Evolutionary conservation across 2,329 filamentous ascomycete species (phyloP).

Genomic region (Drechslera avenae): DNA sequence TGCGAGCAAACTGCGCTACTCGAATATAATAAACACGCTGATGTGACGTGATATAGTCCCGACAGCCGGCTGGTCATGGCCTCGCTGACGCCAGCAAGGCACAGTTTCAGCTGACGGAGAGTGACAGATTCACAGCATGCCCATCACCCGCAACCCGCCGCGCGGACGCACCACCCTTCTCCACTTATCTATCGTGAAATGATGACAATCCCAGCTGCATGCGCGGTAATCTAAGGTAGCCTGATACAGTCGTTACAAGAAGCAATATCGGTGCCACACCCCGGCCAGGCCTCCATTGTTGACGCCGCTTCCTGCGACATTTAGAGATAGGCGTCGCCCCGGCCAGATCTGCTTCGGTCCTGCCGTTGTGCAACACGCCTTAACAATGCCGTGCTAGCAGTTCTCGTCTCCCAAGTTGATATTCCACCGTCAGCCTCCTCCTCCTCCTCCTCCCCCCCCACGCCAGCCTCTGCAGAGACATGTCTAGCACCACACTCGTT

Average conservation of each 20-base stretch:
- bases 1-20: too few species aligned
- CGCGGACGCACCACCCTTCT: not conserved
- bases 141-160: not conserved
- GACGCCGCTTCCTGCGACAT: slow-evolving; percentile 21
- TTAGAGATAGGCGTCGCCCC: slow-evolving; percentile 21
- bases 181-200: slow-evolving; percentile 11
- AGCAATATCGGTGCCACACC: slow-evolving; percentile 20
- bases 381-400: not conserved
- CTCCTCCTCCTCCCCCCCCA: too few species aligned
- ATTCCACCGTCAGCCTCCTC: slow-evolving; percentile 3
- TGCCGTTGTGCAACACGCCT: slow-evolving; percentile 8
- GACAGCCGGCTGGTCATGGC: not conserved
- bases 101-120: not conserved
- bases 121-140: not conserved
- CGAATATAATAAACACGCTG: too few species aligned
- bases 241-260: slow-evolving; percentile 31
- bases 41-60: too few species aligned
- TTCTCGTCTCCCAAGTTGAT: not conserved
- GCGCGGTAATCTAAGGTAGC: slow-evolving; percentile 21
- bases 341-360: slow-evolving; percentile 11
- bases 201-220: slow-evolving; percentile 10
- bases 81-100: not conserved
- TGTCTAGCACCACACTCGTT: slow-evolving; percentile 29
- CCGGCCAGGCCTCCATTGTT: slow-evolving; percentile 11
- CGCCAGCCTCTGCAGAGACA: slow-evolving; percentile 17